Conservation (phyloP, 2,329 filamentous ascomycete genomes). For the Fusarium pilosicola region DNA sequence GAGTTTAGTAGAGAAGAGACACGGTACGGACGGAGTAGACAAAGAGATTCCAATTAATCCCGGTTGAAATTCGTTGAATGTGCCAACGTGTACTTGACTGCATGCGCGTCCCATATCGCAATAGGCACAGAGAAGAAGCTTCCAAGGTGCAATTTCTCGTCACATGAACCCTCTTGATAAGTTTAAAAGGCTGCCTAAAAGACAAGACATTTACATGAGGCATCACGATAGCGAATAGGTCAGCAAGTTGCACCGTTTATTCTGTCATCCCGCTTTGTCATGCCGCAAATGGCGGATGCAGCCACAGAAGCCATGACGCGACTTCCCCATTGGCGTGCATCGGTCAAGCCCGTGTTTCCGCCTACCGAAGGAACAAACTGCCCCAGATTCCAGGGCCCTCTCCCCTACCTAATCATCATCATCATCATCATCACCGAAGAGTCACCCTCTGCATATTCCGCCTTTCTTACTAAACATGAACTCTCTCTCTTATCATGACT, state of each 20-base stretch:
- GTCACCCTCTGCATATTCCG: conserved; percentile 22
- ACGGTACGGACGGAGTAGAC: background rate
- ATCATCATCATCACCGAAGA: background rate
- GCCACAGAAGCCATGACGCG: conserved; percentile 30
- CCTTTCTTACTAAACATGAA: conserved; percentile 32
- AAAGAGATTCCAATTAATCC: conserved; percentile 9
- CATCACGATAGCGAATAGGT: conserved; percentile 7
- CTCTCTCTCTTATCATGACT: conserved; percentile 25
- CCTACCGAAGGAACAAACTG: conserved; percentile 13
- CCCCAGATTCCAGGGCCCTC: conserved; percentile 18
- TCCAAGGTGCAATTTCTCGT: background rate
- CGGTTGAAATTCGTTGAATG: background rate
- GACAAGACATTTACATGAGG: conserved; percentile 31
- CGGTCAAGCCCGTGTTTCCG: conserved; percentile 40
- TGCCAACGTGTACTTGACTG: conserved; percentile 3
- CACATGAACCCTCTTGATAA: conserved; percentile 14
- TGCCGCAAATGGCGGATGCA: conserved; percentile 23
- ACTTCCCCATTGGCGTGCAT: conserved; percentile 38
- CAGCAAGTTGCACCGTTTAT: conserved; percentile 2
- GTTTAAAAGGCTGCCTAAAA: conserved; percentile 28
- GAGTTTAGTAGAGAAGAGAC: background rate
- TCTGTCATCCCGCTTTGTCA: conserved; percentile 20
- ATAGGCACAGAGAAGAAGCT: conserved; percentile 1
- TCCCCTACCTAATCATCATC: background rate
- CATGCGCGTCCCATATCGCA: conserved; percentile 13